phyloP scores from a whole-genome alignment of 805 yeast genomes.

The Diddensiella caesifluorescens region DNA sequence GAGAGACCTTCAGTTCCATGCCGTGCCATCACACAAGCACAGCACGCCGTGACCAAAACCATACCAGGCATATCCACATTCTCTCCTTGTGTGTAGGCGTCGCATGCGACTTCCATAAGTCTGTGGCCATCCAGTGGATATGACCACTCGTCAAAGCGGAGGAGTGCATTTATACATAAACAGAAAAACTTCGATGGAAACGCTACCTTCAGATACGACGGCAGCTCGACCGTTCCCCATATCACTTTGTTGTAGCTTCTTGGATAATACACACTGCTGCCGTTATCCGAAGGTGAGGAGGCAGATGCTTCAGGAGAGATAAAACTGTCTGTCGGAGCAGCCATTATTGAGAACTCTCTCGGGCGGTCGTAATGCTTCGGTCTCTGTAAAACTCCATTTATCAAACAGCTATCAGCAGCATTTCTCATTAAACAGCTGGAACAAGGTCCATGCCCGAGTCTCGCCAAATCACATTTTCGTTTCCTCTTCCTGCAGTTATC shows the following conservation, averaged over 20 bases:
- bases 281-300: neutral
- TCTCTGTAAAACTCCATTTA: neutral
- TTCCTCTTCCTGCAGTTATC: constrained; percentile 4
- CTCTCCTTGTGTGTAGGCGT: neutral
- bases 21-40: constrained; percentile 3
- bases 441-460: constrained; percentile 1
- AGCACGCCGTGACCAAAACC: neutral
- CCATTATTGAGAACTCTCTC: neutral
- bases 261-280: neutral
- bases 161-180: neutral
- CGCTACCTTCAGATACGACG: neutral
- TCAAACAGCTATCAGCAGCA: neutral
- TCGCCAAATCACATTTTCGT: constrained; percentile 4
- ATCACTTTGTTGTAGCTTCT: neutral
- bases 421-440: constrained; percentile 7
- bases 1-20: constrained; percentile 1
- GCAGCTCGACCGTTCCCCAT: neutral
- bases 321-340: neutral
- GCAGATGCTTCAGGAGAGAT: neutral
- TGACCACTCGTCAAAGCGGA: neutral
- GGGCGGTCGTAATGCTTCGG: neutral
- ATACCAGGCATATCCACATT: neutral
- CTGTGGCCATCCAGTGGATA: neutral
- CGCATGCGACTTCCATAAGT: neutral
- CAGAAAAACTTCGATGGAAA: neutral